Conservation (phyloP, 2,329 filamentous ascomycete species). For the Dissoconium aciculare region DNA sequence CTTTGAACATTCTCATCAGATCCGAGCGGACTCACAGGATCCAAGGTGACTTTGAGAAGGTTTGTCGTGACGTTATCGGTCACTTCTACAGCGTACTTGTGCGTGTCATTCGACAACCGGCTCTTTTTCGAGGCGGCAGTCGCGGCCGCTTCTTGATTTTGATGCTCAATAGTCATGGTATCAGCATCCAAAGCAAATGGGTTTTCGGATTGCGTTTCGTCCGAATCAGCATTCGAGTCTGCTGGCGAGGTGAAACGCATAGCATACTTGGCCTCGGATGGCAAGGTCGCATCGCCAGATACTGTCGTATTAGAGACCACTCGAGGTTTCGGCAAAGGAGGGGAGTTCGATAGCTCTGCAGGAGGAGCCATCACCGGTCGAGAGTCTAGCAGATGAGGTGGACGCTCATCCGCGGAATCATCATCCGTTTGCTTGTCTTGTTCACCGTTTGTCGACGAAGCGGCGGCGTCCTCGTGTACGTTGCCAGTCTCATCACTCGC, state of each 20-base stretch:
- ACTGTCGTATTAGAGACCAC: constrained; percentile 7
- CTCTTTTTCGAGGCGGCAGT: no score
- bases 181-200: constrained; percentile 22
- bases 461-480: not conserved
- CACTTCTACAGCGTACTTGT: not conserved
- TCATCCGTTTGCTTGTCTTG: not conserved
- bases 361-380: not conserved
- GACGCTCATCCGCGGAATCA: not conserved
- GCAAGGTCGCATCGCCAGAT: constrained; percentile 11
- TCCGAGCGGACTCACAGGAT: constrained; percentile 20
- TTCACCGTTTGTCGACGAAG: not conserved
- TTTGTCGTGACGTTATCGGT: not conserved
- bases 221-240: constrained; percentile 17
- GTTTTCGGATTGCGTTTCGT: constrained; percentile 21
- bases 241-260: constrained; percentile 20
- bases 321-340: not conserved
- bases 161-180: constrained; percentile 21
- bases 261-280: constrained; percentile 20
- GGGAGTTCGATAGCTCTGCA: not conserved
- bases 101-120: not conserved
- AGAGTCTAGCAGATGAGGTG: not conserved
- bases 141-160: constrained; percentile 10
- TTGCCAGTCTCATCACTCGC: not conserved
- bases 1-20: constrained; percentile 18
- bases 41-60: not conserved